phyloP scores from a whole-genome alignment of 306 rosid species.

The Quercus dentata region DNA sequence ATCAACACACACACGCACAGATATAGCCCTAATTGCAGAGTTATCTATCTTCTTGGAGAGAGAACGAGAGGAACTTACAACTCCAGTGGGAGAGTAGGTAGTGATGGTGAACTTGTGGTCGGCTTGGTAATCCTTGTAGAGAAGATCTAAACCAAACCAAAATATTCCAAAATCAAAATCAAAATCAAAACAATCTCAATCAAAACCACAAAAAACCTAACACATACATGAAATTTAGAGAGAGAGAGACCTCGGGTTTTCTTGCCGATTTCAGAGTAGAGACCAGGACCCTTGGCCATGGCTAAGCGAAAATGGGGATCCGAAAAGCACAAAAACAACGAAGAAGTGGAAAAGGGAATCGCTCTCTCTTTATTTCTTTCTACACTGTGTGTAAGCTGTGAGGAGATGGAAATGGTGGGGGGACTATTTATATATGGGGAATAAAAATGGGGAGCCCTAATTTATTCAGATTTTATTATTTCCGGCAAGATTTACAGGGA shows the following conservation, averaged over 20 bases:
- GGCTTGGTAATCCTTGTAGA: constrained; percentile 83
- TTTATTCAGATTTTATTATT: not conserved
- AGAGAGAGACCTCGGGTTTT: constrained; percentile 69
- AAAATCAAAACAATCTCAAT: not conserved
- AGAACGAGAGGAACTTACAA: constrained; percentile 33
- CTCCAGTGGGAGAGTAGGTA: constrained; percentile 91
- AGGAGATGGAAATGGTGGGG: not conserved
- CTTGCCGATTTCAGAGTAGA: constrained; percentile 88
- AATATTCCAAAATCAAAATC: not conserved
- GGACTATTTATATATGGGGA: not conserved
- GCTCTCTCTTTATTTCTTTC: not conserved
- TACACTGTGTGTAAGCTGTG: too few species aligned
- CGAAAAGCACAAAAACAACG: not conserved
- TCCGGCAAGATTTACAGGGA: not conserved
- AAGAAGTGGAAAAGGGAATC: not conserved
- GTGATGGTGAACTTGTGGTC: constrained; percentile 90
- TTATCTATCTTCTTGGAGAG: constrained; percentile 1
- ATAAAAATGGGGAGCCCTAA: constrained; percentile 34
- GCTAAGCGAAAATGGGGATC: constrained; percentile 32
- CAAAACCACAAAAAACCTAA: not conserved
- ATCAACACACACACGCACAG: not conserved
- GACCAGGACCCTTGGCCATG: constrained; percentile 95
- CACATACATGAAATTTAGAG: not conserved
- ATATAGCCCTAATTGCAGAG: constrained; percentile 8
- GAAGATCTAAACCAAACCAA: constrained; percentile 53